A percentile compares a stretch with the other conserved stretches of the same genome.
These are phyloP conservation scores for Clonostachys rhizophaga DNA, from an alignment of 2,329 filamentous ascomycete species.

Conservation along the genomic window DNA sequence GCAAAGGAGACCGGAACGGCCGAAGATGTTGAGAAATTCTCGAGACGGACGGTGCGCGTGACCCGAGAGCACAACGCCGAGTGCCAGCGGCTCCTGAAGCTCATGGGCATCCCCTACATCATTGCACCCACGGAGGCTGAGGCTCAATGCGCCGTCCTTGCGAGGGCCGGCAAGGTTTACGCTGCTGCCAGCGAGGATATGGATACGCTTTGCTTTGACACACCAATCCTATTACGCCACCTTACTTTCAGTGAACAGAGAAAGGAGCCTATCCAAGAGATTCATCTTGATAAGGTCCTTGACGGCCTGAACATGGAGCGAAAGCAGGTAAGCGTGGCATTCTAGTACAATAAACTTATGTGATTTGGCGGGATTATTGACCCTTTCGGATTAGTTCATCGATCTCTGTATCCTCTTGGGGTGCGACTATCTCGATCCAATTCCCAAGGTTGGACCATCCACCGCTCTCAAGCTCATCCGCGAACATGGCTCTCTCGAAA, in stretches of 20 bases:
- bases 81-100: constrained; percentile 82
- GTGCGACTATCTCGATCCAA: constrained; percentile 95
- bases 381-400: constrained; percentile 65
- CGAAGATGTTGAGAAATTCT: constrained; percentile 97
- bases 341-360: not conserved
- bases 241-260: constrained; percentile 96
- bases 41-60: constrained; percentile 83
- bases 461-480: constrained; percentile 93
- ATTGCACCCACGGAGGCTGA: constrained; percentile 95
- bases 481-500: constrained; percentile 84
- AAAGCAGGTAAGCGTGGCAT: constrained; percentile 58
- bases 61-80: constrained; percentile 97
- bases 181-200: constrained; percentile 97
- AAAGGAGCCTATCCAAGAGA: constrained; percentile 97
- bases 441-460: constrained; percentile 88
- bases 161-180: constrained; percentile 89
- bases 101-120: constrained; percentile 96
- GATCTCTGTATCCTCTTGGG: constrained; percentile 96
- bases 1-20: constrained; percentile 96
- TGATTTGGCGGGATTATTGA: not conserved
- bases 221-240: constrained; percentile 85
- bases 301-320: constrained; percentile 85
- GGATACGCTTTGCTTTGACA: constrained; percentile 95
- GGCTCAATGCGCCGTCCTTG: constrained; percentile 89
- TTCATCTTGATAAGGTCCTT: constrained; percentile 80